These are phyloP conservation scores for Avena atlantica DNA, from an alignment of 176 grass and related monocot genomes.

Conservation along the genomic window DNA sequence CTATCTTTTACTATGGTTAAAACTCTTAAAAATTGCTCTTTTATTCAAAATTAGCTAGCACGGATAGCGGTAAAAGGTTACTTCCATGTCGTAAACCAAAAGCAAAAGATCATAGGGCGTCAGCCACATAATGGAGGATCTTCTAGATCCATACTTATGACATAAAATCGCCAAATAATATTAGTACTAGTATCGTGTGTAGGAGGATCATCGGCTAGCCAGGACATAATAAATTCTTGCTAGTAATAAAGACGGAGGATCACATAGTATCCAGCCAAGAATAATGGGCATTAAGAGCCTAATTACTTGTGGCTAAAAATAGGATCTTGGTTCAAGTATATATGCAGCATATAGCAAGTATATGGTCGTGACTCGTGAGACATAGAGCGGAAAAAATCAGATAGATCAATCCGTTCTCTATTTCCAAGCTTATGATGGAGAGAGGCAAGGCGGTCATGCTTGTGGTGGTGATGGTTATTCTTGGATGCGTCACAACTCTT, in stretches of 20 bases:
- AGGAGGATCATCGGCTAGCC: background rate
- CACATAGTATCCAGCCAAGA: background rate
- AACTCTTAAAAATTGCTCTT: too few relatives aligned
- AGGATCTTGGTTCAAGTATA: background rate
- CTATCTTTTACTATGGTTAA: too few relatives aligned
- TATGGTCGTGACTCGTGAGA: background rate
- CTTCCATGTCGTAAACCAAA: too few relatives aligned
- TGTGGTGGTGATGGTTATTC: background rate
- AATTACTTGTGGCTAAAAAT: background rate
- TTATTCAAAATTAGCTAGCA: too few relatives aligned
- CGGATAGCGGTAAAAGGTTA: too few relatives aligned
- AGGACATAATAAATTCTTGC: background rate
- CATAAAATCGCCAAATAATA: too few relatives aligned
- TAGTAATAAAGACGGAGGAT: background rate
- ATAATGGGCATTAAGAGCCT: background rate
- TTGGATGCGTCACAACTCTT: background rate
- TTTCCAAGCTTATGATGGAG: background rate
- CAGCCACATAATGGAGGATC: too few relatives aligned
- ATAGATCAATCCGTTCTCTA: background rate
- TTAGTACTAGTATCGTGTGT: too few relatives aligned
- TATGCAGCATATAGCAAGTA: background rate
- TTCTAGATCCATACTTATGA: too few relatives aligned
- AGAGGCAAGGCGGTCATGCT: background rate
- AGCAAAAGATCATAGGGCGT: too few relatives aligned
- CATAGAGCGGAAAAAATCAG: background rate